Base-by-base conservation (phyloP, 2,329 filamentous ascomycete species). In the Canariomyces notabilis region DNA sequence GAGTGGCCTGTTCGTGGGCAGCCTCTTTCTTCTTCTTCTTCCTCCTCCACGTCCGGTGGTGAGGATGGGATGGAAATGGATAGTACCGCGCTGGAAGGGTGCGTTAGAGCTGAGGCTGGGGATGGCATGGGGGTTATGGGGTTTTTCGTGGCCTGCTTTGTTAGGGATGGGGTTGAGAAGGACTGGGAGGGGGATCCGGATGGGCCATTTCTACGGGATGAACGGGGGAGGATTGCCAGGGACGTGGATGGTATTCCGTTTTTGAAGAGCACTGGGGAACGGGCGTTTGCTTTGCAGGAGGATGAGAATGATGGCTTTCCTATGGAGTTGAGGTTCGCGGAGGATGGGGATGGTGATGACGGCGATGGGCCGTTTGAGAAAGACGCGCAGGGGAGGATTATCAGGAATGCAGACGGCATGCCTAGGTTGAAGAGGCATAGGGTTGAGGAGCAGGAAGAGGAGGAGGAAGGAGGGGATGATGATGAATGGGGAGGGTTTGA, bases 111-210 rank as follows among this genome's bases (percentile, higher is more conserved):
- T 23, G 83, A 86, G 64, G 87, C 90, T 57, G 86, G 81, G 20
- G 89, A 91, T 56, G 83, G 82, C 8, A 79, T 85, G 52, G 89
- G 89, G 0, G 87, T 90, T 1, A 95, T 96, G 79, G 91, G 93
- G 0, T 97, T 98, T 67, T 98, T 98, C 58, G 87, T 96, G 16
- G 89, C 82, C n/a, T 88, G 77, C 0, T 95, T 98, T 65, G 76
- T 88, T 3, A 74, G 87, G 43, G 78, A 85, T 38, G 48, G 33
- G 26, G 40, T 11, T 6, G 32, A 29, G 2, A 38, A 2, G n/a
- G 42, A 48, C 8, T 18, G 43, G 20, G 44, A 39, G 12, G 48
- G 52, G 31, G 49, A 37, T 6, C n/a, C n/a, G n/a, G 55, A 59
- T 6, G 61, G 60, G 6, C 59, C 61, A n/a, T 60, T 60, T 42